Conservation (phyloP, 2,329 filamentous ascomycete species). For the Epichloe hybrida region DNA sequence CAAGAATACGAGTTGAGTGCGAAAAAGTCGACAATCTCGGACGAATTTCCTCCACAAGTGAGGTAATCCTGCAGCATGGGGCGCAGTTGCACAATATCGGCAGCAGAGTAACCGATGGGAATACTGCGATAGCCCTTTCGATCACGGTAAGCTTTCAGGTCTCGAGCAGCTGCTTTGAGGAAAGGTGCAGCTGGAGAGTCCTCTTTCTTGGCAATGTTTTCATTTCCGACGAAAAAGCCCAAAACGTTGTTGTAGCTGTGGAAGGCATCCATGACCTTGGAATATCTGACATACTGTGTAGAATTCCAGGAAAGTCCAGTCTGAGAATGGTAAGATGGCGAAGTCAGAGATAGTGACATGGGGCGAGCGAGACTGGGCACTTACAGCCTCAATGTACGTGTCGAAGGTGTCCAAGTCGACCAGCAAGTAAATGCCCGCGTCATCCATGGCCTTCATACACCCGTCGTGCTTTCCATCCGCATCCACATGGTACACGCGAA, state of each 20-base stretch:
- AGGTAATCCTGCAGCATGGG: constrained; percentile 57
- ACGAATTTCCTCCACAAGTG: constrained; percentile 57
- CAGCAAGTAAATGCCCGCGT: constrained; percentile 72
- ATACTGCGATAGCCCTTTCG: constrained; percentile 65
- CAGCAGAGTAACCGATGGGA: constrained; percentile 76
- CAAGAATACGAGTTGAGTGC: constrained; percentile 76
- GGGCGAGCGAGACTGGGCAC: constrained; percentile 10
- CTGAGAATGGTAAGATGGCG: constrained; percentile 19
- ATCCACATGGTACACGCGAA: constrained; percentile 83
- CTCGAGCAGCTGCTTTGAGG: constrained; percentile 67
- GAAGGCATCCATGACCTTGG: constrained; percentile 64
- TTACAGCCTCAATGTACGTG: constrained; percentile 52
- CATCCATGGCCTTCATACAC: constrained; percentile 70
- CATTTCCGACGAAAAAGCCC: constrained; percentile 80
- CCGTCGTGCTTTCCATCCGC: constrained; percentile 54
- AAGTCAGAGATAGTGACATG: not conserved
- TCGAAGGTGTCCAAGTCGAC: constrained; percentile 69
- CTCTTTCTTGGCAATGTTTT: constrained; percentile 55
- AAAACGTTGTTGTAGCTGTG: constrained; percentile 65
- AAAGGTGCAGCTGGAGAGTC: constrained; percentile 59
- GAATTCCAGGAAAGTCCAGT: constrained; percentile 55
- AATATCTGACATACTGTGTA: constrained; percentile 54
- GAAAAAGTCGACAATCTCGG: constrained; percentile 70
- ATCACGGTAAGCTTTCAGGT: constrained; percentile 71
- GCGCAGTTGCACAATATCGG: constrained; percentile 60